These are phyloP conservation scores for Fusarium coicis DNA, from an alignment of 2,329 filamentous ascomycete species.

Conservation along the genomic window DNA sequence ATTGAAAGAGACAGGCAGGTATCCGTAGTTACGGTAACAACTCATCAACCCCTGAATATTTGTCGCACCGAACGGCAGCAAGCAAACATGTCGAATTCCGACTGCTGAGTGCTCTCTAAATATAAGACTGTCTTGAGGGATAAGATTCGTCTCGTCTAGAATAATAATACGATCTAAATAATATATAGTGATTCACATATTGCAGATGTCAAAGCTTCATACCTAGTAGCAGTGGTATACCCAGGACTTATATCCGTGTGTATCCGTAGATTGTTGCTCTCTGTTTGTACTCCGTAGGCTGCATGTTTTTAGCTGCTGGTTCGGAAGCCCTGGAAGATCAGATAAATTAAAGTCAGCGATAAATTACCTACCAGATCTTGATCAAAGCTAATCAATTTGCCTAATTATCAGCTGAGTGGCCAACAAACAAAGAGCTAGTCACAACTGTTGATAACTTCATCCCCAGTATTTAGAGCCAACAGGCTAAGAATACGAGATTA, in stretches of 20 bases:
- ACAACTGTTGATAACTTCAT: not conserved
- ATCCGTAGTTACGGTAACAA: conserved; percentile 1
- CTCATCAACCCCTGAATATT: not conserved
- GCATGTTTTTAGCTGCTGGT: not conserved
- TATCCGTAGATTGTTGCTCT: not conserved
- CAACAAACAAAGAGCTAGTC: not conserved
- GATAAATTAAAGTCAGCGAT: conserved; percentile 11
- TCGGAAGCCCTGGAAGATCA: not conserved
- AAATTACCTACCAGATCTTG: conserved; percentile 25
- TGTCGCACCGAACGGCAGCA: not conserved
- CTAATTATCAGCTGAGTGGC: not conserved
- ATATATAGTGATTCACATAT: not conserved
- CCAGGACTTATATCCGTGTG: not conserved
- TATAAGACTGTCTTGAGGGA: not conserved
- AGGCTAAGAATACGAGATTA: not conserved
- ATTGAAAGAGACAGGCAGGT: not conserved
- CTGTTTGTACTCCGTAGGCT: not conserved
- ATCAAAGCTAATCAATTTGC: conserved; percentile 15
- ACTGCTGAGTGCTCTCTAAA: not conserved
- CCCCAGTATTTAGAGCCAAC: not conserved
- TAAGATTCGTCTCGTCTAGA: not conserved
- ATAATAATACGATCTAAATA: not conserved
- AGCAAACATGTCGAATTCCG: not conserved
- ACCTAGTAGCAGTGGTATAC: not conserved
- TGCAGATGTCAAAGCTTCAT: not conserved